These are phyloP conservation scores for Daldinia concentrica DNA, from an alignment of 495 filamentous ascomycete species.

Conservation along the genomic window DNA sequence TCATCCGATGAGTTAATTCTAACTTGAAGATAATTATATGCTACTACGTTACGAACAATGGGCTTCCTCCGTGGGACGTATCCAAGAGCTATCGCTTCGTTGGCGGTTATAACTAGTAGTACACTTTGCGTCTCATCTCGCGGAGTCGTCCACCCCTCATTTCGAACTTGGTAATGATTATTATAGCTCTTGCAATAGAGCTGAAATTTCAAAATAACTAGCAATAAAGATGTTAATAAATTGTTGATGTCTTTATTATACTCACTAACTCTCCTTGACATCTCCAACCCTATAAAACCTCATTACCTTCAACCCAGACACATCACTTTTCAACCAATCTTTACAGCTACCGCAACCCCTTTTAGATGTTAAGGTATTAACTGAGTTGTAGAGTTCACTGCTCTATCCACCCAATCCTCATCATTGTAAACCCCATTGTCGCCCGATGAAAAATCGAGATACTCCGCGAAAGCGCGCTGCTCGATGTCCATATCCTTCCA, in stretches of 20 bases:
- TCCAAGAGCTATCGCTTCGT: too few relatives aligned
- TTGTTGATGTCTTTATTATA: background rate
- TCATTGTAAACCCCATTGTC: background rate
- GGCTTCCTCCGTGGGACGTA: too few relatives aligned
- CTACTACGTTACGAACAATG: background rate
- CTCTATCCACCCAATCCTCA: too few relatives aligned
- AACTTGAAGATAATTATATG: background rate
- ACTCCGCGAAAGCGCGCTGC: constrained; percentile 52
- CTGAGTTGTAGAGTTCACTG: too few relatives aligned
- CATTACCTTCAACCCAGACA: too few relatives aligned
- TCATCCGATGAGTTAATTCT: background rate
- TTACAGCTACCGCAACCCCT: too few relatives aligned
- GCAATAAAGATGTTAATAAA: background rate
- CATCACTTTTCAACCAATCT: too few relatives aligned
- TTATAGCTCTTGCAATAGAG: background rate
- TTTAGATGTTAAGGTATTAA: too few relatives aligned
- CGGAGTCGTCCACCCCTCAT: background rate
- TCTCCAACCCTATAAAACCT: background rate
- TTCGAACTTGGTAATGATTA: background rate
- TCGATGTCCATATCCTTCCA: constrained; percentile 55
- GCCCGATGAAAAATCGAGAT: constrained; percentile 32
- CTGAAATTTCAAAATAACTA: background rate
- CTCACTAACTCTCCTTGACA: background rate
- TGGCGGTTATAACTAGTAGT: background rate
- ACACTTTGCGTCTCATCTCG: background rate